Percentiles rank a stretch among this genome's conserved stretches.
These are phyloP conservation scores for Pythium phragmitis DNA, from an alignment of 352 stramenopile species.

Conservation along the genomic window DNA sequence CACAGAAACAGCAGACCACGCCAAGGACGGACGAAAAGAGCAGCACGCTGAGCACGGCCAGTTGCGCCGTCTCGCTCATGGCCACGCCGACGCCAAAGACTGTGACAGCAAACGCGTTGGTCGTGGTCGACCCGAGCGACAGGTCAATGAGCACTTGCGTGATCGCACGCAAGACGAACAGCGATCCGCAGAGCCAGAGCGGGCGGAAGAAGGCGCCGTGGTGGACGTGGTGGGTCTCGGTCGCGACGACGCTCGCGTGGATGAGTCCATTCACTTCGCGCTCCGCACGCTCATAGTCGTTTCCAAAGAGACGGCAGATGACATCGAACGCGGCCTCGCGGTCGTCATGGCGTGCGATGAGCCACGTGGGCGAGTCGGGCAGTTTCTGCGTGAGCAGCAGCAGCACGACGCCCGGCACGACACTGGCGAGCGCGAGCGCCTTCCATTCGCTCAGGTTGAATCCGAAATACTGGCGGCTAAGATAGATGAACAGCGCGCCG, in stretches of 20 bases:
- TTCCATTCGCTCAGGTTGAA: conserved; percentile 88
- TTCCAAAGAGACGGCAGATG: conserved; percentile 50
- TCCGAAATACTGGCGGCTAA: conserved; percentile 63
- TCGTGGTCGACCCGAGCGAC: conserved; percentile 39
- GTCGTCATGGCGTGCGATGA: conserved; percentile 72
- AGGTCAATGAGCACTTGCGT: conserved; percentile 51
- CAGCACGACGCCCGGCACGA: conserved; percentile 50
- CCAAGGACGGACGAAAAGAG: conserved; percentile 49
- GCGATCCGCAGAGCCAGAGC: conserved; percentile 50
- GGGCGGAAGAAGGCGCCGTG: conserved; percentile 69
- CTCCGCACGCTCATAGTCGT: conserved; percentile 54
- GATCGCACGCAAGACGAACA: conserved; percentile 55
- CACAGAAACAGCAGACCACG: conserved; percentile 48
- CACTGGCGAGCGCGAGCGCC: conserved; percentile 48
- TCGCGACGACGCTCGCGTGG: conserved; percentile 64
- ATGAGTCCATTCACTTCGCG: conserved; percentile 73
- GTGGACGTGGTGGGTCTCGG: conserved; percentile 44
- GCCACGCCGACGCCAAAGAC: conserved; percentile 61
- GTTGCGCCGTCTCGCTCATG: conserved; percentile 48
- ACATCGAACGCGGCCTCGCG: conserved; percentile 62
- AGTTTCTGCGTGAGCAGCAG: conserved; percentile 66
- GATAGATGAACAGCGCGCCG: conserved; percentile 54
- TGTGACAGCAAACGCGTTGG: conserved; percentile 48
- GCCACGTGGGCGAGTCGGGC: conserved; percentile 78
- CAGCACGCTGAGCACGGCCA: conserved; percentile 41